These are phyloP conservation scores for Dictyostelium intermedium DNA, from an alignment of 78 protist genomes.

Conservation along the genomic window DNA sequence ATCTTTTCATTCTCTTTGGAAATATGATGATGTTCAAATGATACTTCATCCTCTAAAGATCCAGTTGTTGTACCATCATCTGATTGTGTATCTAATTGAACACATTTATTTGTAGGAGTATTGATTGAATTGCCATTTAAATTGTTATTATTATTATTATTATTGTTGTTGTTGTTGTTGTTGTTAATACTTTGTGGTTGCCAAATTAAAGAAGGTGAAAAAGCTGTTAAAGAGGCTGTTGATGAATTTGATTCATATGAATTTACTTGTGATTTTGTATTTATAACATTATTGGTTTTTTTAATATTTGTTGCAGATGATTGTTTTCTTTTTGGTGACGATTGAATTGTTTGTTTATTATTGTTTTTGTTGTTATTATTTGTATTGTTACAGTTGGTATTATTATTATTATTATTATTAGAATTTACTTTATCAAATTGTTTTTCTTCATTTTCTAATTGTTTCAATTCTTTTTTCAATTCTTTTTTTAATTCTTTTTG, in stretches of 20 bases:
- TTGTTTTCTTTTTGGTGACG: neutral
- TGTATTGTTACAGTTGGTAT: neutral
- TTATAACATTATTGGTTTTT: neutral
- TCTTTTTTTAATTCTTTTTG: neutral
- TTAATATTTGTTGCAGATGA: neutral
- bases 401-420: neutral
- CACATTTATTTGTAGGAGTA: neutral
- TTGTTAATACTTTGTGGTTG: conserved; percentile 20
- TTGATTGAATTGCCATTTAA: no score
- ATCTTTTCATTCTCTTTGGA: neutral
- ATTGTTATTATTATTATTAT: neutral
- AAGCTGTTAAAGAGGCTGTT: conserved; percentile 9
- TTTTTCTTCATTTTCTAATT: neutral
- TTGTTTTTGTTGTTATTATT: neutral
- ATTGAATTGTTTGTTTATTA: neutral
- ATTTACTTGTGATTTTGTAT: neutral
- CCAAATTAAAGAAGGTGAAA: conserved; percentile 28
- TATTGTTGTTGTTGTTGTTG: neutral
- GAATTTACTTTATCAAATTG: neutral
- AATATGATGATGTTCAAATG: neutral
- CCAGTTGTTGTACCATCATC: conserved; percentile 11
- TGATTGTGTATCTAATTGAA: neutral
- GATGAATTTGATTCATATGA: conserved; percentile 1
- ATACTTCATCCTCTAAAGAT: conserved; percentile 12
- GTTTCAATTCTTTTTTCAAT: neutral